A percentile compares a stretch with the other conserved stretches of the same genome.
Evolutionary conservation across 495 filamentous ascomycete species (phyloP).

Genomic region (Monascus purpureus): DNA sequence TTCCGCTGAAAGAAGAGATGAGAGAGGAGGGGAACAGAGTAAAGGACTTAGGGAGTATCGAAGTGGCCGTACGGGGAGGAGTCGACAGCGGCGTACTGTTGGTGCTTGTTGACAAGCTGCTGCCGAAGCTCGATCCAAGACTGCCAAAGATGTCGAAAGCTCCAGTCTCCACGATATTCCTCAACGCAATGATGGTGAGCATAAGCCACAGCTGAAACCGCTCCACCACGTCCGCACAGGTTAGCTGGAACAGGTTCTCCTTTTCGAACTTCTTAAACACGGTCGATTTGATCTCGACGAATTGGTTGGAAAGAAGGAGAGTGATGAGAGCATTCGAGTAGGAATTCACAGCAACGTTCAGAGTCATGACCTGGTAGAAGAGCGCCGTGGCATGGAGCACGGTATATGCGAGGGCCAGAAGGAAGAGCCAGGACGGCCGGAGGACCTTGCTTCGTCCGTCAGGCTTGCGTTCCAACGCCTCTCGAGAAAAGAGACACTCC

Average conservation of each 20-base stretch:
- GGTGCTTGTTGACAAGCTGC: constrained; percentile 20
- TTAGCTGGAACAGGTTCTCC: constrained; percentile 92
- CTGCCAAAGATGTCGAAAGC: constrained; percentile 27
- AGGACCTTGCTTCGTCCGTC: constrained; percentile 89
- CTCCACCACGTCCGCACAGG: constrained; percentile 93
- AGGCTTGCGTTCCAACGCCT: constrained; percentile 75
- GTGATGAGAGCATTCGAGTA: constrained; percentile 94
- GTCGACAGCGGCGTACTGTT: constrained; percentile 36
- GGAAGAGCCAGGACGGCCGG: constrained; percentile 79
- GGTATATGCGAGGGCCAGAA: constrained; percentile 77
- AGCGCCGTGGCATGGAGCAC: constrained; percentile 72
- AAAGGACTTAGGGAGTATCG: constrained; percentile 72
- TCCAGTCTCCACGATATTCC: constrained; percentile 90
- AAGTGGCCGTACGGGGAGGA: constrained; percentile 35
- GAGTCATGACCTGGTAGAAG: constrained; percentile 93
- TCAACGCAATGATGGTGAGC: constrained; percentile 85
- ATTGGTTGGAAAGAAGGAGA: constrained; percentile 85
- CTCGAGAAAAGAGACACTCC: constrained; percentile 85
- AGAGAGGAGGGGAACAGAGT: constrained; percentile 60
- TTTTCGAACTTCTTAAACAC: constrained; percentile 98
- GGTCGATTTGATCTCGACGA: constrained; percentile 94
- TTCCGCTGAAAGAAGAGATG: constrained; percentile 29
- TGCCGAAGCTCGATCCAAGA: constrained; percentile 18
- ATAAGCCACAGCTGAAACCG: constrained; percentile 97
- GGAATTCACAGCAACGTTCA: constrained; percentile 97